Evolutionary conservation across 2,329 filamentous ascomycete species (phyloP), one percentile per base, ranked within the genome.

Genomic region (Arthrobotrys musiformis): DNA sequence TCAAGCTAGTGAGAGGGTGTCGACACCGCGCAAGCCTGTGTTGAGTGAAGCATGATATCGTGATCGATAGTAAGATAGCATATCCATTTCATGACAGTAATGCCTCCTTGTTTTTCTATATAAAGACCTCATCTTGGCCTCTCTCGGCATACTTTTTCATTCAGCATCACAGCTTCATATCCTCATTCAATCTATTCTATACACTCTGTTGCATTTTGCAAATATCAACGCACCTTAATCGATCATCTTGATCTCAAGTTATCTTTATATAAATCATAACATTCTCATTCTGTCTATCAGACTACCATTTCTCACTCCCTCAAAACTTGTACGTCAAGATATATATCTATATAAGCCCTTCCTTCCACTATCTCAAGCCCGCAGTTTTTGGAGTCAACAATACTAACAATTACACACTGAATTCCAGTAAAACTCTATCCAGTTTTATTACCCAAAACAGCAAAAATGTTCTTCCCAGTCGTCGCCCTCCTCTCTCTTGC

Each of bases 381-480:
- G 24, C 24, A 50, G 44, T 22, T 28, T 50, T 6, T 30, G 13
- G 9, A 50, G 13, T 26, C 24, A 6, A 30, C 19, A 48, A 17
- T 26, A 7, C 35, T 35, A 26, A 35, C 13, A n/a, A 5, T 44
- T 24, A 28, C 28, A 17, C 24, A 13, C 42, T n/a, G 17, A n/a
- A 22, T 22, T 44, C 46, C 17, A 28, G 37, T 8, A 35, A 67
- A 66, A 74, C 42, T 48, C 13, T 52, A 68, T 62, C 46, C 46
- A 66, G 50, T 2, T 46, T 33, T 37, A 58, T 30, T 30, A 35
- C 56, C 42, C 8, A 48, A 48, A 68, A 61, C 50, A 50, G 44
- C 26, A 42, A 75, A 24, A 68, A 75, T 75, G 52, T 30, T 62
- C 22, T 69, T 68, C 54, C 35, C 70, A 42, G 37, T 75, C 46